Evolutionary conservation across 2,329 filamentous ascomycete species (phyloP), one percentile per base, ranked within the genome.

Genomic region (Keithomyces neogunnii): DNA sequence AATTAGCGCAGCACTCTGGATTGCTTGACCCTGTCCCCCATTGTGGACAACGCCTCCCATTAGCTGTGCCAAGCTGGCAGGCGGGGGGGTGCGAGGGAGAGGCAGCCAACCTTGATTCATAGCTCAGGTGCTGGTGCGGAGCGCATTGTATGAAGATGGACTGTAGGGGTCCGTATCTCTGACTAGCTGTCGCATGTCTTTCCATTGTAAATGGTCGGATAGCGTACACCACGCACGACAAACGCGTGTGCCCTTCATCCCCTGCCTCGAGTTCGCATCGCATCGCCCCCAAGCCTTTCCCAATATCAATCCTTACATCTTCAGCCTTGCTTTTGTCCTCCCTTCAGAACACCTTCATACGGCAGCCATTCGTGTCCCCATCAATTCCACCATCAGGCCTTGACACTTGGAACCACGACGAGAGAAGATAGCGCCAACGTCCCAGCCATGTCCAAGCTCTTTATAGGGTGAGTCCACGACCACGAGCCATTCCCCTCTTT

Each of bases 361-460:
- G 19, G 39, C 48, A 19, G 32, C 19, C 32, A n/a, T 26, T n/a
- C 38, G 29, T 35, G 29, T 33, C 3, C 8, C 19, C 8, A 47
- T 44, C 19, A 10, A 47, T 44, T 46, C 45, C 52, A 49, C 8
- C 9, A 7, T n/a, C 35, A 8, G 47, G 36, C 43, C 19, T 36
- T 35, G 33, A 44, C 50, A 49, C 40, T 52, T 36, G 53, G 52
- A 36, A 31, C 36, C 42, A 29, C 42, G 35, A 45, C 47, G 42
- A 53, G 28, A 47, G 29, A 50, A n/a, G 31, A 32, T 35, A n/a
- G 42, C 49, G 46, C 30, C 46, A 44, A 44, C 50, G 28, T 55
- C 56, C 46, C 52, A 60, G 69, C 64, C 69, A 96, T 96, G 91
- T 85, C 90, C 54, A 96, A 96, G 73, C 81, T 96, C 63, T 96